phyloP scores from a whole-genome alignment of 2,329 filamentous ascomycete species.

The Alternaria sp. region DNA sequence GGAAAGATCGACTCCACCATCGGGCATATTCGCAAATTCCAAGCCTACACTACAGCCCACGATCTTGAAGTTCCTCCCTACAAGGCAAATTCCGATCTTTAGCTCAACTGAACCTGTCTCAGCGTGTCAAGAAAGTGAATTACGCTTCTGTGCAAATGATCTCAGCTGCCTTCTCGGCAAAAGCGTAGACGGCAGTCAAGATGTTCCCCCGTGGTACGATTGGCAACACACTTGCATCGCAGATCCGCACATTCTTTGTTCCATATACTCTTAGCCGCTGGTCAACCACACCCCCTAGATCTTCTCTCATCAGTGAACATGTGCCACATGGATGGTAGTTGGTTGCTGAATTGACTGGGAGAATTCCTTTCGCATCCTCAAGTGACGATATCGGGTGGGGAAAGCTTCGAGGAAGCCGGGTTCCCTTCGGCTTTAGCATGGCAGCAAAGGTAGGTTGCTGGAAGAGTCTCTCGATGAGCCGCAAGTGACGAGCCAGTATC shows the following conservation, averaged over 20 bases:
- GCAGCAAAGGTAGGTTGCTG: slow-evolving; percentile 18
- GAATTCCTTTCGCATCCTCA: slow-evolving; percentile 27
- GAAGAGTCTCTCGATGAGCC: slow-evolving; percentile 45
- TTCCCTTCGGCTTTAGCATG: slow-evolving; percentile 23
- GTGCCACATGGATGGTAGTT: slow-evolving; percentile 45
- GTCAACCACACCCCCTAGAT: slow-evolving; percentile 46
- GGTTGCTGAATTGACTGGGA: slow-evolving; percentile 26
- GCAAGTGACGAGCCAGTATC: slow-evolving; percentile 50
- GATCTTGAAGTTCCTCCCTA: neutral
- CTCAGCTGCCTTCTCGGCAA: slow-evolving; percentile 36
- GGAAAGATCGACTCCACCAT: neutral
- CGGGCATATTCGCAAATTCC: neutral
- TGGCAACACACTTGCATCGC: slow-evolving; percentile 42
- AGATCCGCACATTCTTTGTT: slow-evolving; percentile 38
- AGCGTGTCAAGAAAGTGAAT: neutral
- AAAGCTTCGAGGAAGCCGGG: slow-evolving; percentile 25
- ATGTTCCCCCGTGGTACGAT: slow-evolving; percentile 33
- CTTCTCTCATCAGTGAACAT: slow-evolving; percentile 43
- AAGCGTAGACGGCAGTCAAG: slow-evolving; percentile 34
- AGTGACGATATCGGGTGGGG: slow-evolving; percentile 18
- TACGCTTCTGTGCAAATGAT: slow-evolving; percentile 20
- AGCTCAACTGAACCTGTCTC: neutral
- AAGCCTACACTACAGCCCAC: neutral
- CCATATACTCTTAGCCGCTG: slow-evolving; percentile 41
- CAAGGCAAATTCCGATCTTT: neutral